These are phyloP conservation scores for Rhodamnia argentea DNA, from an alignment of 345 rosid species.

Conservation along the genomic window DNA sequence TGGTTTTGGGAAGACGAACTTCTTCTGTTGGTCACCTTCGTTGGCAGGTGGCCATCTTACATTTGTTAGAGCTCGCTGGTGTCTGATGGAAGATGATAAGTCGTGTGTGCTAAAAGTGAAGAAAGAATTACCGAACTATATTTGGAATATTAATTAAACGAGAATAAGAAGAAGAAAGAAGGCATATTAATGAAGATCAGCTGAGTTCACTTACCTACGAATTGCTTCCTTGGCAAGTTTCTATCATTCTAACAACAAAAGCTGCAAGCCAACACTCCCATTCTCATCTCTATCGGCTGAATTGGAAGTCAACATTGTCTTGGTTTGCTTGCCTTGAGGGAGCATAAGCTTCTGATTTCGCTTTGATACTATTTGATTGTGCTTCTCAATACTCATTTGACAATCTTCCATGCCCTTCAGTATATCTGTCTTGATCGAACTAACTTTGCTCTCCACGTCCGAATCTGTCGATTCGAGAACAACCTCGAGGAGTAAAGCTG, in stretches of 20 bases:
- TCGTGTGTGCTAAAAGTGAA: neutral
- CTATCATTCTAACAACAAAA: neutral
- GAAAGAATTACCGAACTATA: too few species aligned
- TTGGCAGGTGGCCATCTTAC: neutral
- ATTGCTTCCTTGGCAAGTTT: neutral
- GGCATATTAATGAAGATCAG: neutral
- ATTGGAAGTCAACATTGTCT: neutral
- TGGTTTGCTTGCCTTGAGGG: neutral
- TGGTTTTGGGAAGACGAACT: too few species aligned
- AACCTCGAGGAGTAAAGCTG: neutral
- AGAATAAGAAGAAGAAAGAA: neutral
- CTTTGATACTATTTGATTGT: neutral
- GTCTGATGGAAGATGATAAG: neutral
- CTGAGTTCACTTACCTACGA: neutral
- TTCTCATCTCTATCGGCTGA: neutral
- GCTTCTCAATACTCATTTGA: neutral
- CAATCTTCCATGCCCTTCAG: neutral
- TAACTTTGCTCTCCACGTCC: neutral
- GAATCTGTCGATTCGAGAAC: neutral
- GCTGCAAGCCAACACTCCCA: neutral
- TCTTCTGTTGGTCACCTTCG: neutral
- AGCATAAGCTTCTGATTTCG: accelerated
- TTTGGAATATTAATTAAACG: too few species aligned
- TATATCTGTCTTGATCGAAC: neutral
- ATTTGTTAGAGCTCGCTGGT: neutral